Base-by-base conservation (phyloP, 306 rosid genomes). In the Cucumis hystrix region DNA sequence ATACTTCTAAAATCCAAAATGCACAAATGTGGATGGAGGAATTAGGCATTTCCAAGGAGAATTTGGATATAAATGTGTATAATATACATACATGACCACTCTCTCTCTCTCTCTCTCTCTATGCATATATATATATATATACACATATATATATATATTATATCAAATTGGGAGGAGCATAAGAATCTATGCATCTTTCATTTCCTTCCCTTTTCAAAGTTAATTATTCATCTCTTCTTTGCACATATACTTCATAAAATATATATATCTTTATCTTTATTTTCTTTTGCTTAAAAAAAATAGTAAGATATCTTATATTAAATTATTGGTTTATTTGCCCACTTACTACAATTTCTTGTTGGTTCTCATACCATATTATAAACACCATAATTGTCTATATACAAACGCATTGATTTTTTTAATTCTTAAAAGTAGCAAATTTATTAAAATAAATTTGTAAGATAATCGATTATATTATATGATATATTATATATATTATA, bases 21-120 rank as follows among this genome's bases (percentile, higher is more conserved):
- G 85, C 82, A 86, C 4, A 30, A 37, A 73, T 76, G 80, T 71
- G 85, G 84, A 86, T 81, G 83, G 82, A 75, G 72, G 18, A 47
- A 20, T 79, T 86, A 84, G 21, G 86, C 84, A 85, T 81, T 82
- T 77, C 41, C 84, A 83, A 64, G 81, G 80, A 80, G 92, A 89
- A 90, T 86, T 87, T 86, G 92, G 87, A 90, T 52, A 47, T 47
- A 47, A 47, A 47, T 47, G 17, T 47, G 54, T 47, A 12, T 47
- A 47, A 33, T 47, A 3, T 47, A 47, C 54, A 47, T 47, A 47
- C 37, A 33, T 33, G 37, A 33, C 37, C 37, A 33, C 37, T 33
- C 37, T 33, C 37, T 33, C 37, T 33, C 37, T 33, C 37, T 33
- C 30, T 28, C 30, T 28, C 30, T 28, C 30, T 15, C n/a, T 7